A percentile compares a stretch with the other conserved stretches of the same genome.
Conservation (phyloP, 345 rosid species). For the Eutrema japonicum region DNA sequence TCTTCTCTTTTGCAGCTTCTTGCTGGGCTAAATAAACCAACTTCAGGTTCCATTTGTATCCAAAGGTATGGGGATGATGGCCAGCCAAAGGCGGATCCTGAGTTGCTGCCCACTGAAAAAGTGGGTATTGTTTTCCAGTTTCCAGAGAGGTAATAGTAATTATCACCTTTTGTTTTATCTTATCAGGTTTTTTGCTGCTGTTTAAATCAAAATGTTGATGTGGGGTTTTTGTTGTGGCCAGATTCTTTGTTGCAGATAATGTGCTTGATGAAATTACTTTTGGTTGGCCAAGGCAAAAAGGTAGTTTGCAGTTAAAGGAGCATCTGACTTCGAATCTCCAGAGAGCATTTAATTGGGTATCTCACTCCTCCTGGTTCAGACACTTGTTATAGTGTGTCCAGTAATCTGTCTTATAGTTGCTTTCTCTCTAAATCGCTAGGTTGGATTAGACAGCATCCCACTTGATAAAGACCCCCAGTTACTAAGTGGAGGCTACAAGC, state of each 20-base stretch:
- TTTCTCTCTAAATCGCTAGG: constrained; percentile 53
- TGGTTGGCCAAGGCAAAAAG: constrained; percentile 93
- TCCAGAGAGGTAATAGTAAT: constrained; percentile 75
- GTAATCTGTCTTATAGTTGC: constrained; percentile 6
- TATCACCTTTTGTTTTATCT: constrained; percentile 5
- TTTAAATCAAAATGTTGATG: not conserved
- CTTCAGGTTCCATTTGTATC: constrained; percentile 78
- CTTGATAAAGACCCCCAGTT: constrained; percentile 88
- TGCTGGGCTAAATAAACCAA: constrained; percentile 85
- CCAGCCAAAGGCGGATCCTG: constrained; percentile 50
- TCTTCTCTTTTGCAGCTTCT: constrained; percentile 62
- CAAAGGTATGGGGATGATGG: constrained; percentile 68
- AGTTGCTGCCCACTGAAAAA: constrained; percentile 62
- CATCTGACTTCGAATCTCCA: constrained; percentile 72
- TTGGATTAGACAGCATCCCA: constrained; percentile 76
- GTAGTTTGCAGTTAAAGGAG: constrained; percentile 64
- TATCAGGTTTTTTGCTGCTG: constrained; percentile 20
- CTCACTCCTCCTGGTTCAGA: constrained; percentile 26
- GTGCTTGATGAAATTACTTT: constrained; percentile 84
- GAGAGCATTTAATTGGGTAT: constrained; percentile 85
- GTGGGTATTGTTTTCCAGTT: constrained; percentile 96
- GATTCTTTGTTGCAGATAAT: constrained; percentile 88
- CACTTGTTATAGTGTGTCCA: constrained; percentile 24
- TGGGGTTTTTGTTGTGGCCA: constrained; percentile 29
- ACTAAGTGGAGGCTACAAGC: constrained; percentile 94